Base-by-base conservation (phyloP, 2,329 filamentous ascomycete genomes). In the Myrmaecium sp. region DNA sequence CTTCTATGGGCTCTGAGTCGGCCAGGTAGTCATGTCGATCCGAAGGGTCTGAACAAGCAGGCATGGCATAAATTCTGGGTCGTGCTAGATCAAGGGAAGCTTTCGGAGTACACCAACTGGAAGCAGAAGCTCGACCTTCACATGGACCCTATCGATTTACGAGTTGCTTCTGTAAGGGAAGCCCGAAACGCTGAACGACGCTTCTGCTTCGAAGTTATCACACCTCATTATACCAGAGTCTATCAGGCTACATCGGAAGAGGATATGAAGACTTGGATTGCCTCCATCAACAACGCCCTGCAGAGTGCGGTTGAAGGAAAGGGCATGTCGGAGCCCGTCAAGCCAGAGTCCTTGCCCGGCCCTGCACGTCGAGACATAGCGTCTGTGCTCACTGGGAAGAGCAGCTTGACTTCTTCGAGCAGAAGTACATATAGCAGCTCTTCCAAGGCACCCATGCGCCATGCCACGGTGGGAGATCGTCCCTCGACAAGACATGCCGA, bases 51-150 rank as follows among this genome's bases (percentile, higher is more conserved):
- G 40, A 95, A 94, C 46, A 94, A 95, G 49, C 83, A 92, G 52
- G 84, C 82, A 26, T 98, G 89, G 89, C 89, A 98, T 52, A 98
- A 98, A 46, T 98, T 95, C 54, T 98, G 89, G 89, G 91, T 98
- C 36, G 89, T 98, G 2, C 64, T 98, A 23, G 91, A 95, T 47
- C 84, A 93, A 52, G 89, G 89, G 14, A 93, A 89, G 48, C 64
- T 98, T 10, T 94, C 86, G 2, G 89, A 98, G 47, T 98, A 98
- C 54, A 93, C 84, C 48, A 95, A 98, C 50, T 98, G 89, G 89
- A 98, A 98, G 54, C 82, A 98, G 49, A 86, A 73, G 49, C 67
- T 98, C 14, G 89, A 98, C 51, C 61, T 95, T 14, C 91, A 98
- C 49, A 95, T 93, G 72, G 89, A 95, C 2, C 89, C 89, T 0